phyloP scores from a whole-genome alignment of 768 basidiomycete species.

The Hemileccinum rubropunctum region DNA sequence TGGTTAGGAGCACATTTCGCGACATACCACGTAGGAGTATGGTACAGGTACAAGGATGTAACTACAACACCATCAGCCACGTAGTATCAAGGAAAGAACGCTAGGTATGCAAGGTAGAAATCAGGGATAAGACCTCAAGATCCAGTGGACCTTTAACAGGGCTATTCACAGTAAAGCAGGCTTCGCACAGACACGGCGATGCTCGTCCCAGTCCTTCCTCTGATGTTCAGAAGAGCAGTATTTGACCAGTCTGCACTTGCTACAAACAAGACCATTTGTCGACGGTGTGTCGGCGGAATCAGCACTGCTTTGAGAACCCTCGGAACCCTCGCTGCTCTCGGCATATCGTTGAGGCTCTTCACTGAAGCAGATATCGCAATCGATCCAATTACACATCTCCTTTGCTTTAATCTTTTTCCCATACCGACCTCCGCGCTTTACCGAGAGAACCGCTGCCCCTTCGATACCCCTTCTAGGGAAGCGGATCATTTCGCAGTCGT shows the following conservation, averaged over 20 bases:
- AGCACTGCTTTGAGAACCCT: slow-evolving; percentile 43
- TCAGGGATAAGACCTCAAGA: neutral
- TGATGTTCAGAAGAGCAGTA: slow-evolving; percentile 78
- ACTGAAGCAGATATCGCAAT: slow-evolving; percentile 61
- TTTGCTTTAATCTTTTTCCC: slow-evolving; percentile 49
- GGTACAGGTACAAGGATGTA: slow-evolving; percentile 6
- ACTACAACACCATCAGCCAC: neutral
- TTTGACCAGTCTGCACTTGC: slow-evolving; percentile 75
- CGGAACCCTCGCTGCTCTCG: slow-evolving; percentile 44
- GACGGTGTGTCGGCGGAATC: slow-evolving; percentile 33
- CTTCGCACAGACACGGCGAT: slow-evolving; percentile 63
- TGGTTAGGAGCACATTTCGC: no score
- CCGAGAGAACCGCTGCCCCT: slow-evolving; percentile 58
- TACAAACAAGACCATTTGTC: slow-evolving; percentile 58
- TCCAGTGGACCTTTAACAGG: neutral
- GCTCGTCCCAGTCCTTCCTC: slow-evolving; percentile 76
- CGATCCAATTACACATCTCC: slow-evolving; percentile 84
- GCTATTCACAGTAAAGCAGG: slow-evolving; percentile 21
- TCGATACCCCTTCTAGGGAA: slow-evolving; percentile 67
- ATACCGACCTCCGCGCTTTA: slow-evolving; percentile 53
- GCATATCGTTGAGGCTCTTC: slow-evolving; percentile 37
- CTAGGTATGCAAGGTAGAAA: neutral
- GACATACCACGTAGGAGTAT: neutral
- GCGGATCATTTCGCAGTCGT: slow-evolving; percentile 81
- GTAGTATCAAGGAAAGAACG: neutral